phyloP scores from a whole-genome alignment of 2,329 filamentous ascomycete species.

The Pseudopithomyces maydicus region DNA sequence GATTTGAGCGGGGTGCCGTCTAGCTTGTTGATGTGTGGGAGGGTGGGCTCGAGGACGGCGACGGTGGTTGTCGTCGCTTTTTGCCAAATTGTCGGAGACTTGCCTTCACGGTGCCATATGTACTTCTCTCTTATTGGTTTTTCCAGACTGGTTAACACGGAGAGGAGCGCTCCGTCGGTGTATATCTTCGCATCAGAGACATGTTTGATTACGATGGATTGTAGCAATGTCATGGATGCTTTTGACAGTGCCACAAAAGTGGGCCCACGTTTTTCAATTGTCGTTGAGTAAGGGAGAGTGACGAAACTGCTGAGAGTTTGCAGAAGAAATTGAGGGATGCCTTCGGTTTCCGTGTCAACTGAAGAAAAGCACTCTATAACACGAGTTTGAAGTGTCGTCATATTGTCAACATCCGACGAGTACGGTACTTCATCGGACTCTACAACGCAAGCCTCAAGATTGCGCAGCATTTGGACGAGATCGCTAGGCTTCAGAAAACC shows the following conservation, averaged over 20 bases:
- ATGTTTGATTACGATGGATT: slow-evolving; percentile 64
- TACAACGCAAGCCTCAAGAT: slow-evolving; percentile 73
- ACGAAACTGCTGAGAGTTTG: slow-evolving; percentile 72
- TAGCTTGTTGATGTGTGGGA: slow-evolving; percentile 54
- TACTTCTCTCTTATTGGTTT: slow-evolving; percentile 81
- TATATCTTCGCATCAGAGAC: slow-evolving; percentile 71
- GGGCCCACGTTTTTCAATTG: slow-evolving; percentile 55
- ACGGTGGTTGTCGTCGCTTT: slow-evolving; percentile 75
- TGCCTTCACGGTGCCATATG: slow-evolving; percentile 72
- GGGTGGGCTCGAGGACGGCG: slow-evolving; percentile 67
- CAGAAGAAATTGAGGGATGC: slow-evolving; percentile 71
- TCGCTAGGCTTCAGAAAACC: slow-evolving; percentile 69
- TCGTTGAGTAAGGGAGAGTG: slow-evolving; percentile 66
- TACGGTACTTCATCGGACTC: slow-evolving; percentile 71
- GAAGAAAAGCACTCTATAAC: slow-evolving; percentile 71
- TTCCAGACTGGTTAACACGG: slow-evolving; percentile 69
- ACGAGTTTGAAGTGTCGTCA: slow-evolving; percentile 73
- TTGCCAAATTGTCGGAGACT: slow-evolving; percentile 75
- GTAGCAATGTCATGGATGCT: slow-evolving; percentile 73
- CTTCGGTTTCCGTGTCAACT: slow-evolving; percentile 68
- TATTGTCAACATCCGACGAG: slow-evolving; percentile 72
- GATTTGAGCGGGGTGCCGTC: slow-evolving; percentile 46
- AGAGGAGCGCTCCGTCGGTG: slow-evolving; percentile 67
- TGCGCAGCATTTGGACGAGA: slow-evolving; percentile 51
- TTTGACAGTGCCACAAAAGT: slow-evolving; percentile 92